Conservation (phyloP, 371 early-diverging fungal genomes). For the Circinella minor region DNA sequence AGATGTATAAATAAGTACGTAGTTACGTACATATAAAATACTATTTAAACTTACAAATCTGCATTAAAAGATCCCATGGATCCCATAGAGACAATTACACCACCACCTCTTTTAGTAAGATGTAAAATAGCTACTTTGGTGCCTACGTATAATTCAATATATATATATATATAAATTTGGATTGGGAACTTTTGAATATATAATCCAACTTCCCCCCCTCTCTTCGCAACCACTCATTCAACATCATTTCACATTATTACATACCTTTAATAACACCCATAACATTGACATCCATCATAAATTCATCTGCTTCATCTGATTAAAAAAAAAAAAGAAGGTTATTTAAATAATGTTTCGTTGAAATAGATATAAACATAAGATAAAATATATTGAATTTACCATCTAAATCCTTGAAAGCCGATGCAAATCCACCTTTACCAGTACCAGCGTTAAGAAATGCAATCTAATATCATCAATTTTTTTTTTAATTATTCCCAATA, state of each 20-base stretch:
- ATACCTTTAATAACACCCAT: conserved; percentile 64
- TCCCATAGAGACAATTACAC: conserved; percentile 51
- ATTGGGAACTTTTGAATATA: too few species aligned
- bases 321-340: background rate
- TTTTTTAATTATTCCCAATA: conserved; percentile 25
- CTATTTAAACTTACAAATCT: background rate
- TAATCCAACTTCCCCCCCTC: too few species aligned
- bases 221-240: too few species aligned
- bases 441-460: conserved; percentile 33
- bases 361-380: background rate
- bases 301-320: conserved; percentile 31
- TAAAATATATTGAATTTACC: conserved; percentile 3
- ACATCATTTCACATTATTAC: background rate
- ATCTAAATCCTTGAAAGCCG: conserved; percentile 30
- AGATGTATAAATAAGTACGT: background rate
- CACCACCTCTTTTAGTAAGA: conserved; percentile 48
- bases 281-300: conserved; percentile 69
- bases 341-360: too few species aligned
- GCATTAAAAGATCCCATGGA: conserved; percentile 22
- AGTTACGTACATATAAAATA: background rate
- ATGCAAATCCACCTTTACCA: conserved; percentile 25
- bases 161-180: background rate
- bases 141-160: conserved; percentile 6
- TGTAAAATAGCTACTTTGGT: conserved; percentile 46
- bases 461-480: conserved; percentile 12